Evolutionary conservation across 225 moss, liverwort and hornwort genomes (phyloP).

Genomic region (Asterella californica): DNA sequence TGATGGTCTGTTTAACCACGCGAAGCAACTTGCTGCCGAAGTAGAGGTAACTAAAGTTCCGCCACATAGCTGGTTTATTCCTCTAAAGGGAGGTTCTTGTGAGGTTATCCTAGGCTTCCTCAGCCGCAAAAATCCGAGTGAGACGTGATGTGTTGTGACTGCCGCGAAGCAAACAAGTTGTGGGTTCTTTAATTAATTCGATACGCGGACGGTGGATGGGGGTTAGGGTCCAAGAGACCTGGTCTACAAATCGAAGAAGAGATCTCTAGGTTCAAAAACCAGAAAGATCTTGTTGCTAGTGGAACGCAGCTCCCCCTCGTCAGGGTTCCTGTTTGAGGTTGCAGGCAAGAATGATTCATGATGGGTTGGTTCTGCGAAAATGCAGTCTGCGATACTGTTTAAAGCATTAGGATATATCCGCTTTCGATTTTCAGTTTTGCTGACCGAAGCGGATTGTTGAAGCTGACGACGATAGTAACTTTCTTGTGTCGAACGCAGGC

Average conservation of each 20-base stretch:
- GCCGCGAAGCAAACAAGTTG: background rate
- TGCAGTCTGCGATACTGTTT: background rate
- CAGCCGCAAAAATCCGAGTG: background rate
- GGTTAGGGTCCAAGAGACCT: background rate
- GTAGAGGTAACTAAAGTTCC: slow-evolving; percentile 49
- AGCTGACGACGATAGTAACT: background rate
- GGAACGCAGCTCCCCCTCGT: background rate
- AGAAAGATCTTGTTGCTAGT: background rate
- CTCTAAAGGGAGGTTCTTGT: too few relatives aligned
- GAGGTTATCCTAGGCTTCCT: background rate
- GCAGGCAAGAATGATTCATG: background rate
- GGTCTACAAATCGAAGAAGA: too few relatives aligned
- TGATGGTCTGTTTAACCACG: slow-evolving; percentile 63
- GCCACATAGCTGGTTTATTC: too few relatives aligned
- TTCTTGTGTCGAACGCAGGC: slow-evolving; percentile 42
- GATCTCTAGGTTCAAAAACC: background rate
- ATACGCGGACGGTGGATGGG: too few relatives aligned
- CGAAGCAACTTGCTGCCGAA: slow-evolving; percentile 50
- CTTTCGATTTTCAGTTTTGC: background rate
- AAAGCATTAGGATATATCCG: background rate
- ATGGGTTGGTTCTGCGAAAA: background rate
- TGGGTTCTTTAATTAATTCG: background rate
- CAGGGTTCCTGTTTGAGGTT: background rate
- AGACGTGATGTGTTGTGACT: background rate
- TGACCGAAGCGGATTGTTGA: background rate